phyloP scores from a whole-genome alignment of 495 filamentous ascomycete genomes.

The Pseudevernia furfuracea region DNA sequence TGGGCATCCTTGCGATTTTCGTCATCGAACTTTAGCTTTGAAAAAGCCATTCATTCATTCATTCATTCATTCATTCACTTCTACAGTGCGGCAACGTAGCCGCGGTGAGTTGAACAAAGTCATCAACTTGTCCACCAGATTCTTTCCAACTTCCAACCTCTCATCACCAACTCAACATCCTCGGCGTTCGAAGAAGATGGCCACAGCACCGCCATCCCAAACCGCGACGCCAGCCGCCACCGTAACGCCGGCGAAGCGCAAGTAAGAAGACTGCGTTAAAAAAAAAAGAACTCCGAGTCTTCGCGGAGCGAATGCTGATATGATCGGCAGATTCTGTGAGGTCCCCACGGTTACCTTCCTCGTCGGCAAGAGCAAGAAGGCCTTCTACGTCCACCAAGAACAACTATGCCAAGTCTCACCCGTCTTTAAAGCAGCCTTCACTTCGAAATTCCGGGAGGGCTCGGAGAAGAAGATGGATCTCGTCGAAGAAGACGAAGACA shows the following conservation, averaged over 20 bases:
- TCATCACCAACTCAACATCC: no score
- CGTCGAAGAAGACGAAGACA: slow-evolving; percentile 12
- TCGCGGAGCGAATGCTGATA: neutral
- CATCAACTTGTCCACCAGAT: no score
- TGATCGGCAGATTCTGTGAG: neutral
- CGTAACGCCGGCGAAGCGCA: neutral
- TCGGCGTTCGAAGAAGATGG: no score
- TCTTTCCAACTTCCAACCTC: no score
- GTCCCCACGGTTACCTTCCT: neutral
- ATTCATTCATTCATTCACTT: no score
- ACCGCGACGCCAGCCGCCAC: neutral
- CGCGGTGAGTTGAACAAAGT: no score
- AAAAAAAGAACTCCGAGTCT: neutral
- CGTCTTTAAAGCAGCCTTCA: slow-evolving; percentile 15
- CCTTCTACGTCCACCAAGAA: neutral
- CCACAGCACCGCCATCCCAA: neutral
- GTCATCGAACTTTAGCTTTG: no score
- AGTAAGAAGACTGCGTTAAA: neutral
- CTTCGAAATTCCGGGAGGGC: slow-evolving; percentile 12
- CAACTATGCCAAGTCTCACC: neutral
- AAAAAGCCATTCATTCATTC: no score
- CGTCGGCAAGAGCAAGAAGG: neutral
- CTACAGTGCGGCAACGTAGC: no score
- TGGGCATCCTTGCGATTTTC: no score
- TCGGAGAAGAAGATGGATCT: slow-evolving; percentile 7